These are phyloP conservation scores for Theobroma grandiflorum DNA, from an alignment of 441 rosid genomes.

Conservation along the genomic window DNA sequence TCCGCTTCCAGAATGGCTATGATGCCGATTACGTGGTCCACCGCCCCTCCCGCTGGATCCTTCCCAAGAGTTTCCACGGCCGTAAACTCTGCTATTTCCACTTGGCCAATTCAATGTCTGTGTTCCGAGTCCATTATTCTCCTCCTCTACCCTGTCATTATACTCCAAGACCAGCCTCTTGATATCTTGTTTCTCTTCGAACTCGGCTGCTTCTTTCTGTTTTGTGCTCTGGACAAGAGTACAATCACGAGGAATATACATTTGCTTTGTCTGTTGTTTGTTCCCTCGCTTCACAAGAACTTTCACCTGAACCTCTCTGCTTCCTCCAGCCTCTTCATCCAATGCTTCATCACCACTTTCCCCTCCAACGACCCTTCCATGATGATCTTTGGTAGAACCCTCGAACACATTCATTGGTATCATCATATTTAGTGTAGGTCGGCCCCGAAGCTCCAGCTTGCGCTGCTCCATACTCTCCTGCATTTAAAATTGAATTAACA, in stretches of 20 bases:
- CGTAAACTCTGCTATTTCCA: constrained; percentile 59
- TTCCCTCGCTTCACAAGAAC: constrained; percentile 98
- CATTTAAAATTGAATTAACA: constrained; percentile 26
- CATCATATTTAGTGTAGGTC: constrained; percentile 88
- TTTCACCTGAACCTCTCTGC: constrained; percentile 91
- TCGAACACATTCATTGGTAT: constrained; percentile 95
- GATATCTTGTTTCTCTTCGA: constrained; percentile 98
- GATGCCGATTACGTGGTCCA: constrained; percentile 74
- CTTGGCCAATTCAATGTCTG: constrained; percentile 84
- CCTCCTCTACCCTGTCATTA: constrained; percentile 97
- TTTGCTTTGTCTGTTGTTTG: constrained; percentile 96
- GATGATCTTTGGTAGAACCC: constrained; percentile 87
- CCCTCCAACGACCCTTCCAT: constrained; percentile 67
- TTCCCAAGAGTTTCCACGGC: constrained; percentile 62
- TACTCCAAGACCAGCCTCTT: constrained; percentile 97
- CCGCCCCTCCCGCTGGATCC: constrained; percentile 64
- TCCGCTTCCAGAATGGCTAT: constrained; percentile 76
- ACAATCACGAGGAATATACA: constrained; percentile 92
- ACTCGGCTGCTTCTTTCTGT: constrained; percentile 98
- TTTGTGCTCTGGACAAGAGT: constrained; percentile 91
- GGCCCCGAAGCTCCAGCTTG: constrained; percentile 85
- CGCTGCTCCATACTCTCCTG: constrained; percentile 99
- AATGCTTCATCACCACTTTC: constrained; percentile 88
- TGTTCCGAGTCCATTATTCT: constrained; percentile 78
- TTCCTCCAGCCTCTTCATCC: constrained; percentile 79